These are phyloP conservation scores for Danielia oregonensis DNA, from an alignment of 805 yeast genomes.

Conservation along the genomic window DNA sequence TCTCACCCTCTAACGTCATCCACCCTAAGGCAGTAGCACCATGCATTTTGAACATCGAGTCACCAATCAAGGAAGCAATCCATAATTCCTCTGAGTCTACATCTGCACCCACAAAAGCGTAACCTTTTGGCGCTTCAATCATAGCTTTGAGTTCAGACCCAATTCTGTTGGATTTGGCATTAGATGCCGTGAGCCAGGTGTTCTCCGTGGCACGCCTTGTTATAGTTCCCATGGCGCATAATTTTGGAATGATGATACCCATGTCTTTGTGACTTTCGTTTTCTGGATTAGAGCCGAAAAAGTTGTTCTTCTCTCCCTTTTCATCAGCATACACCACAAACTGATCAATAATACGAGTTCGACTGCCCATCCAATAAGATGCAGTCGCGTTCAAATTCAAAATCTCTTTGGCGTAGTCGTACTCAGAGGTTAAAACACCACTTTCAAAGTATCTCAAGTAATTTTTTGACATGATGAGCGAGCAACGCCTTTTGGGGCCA, in stretches of 20 bases:
- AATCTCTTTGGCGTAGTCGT: constrained; percentile 71
- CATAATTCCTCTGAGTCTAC: constrained; percentile 97
- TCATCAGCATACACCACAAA: constrained; percentile 63
- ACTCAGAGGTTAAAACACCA: constrained; percentile 67
- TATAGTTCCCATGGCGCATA: constrained; percentile 93
- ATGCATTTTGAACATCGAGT: constrained; percentile 80
- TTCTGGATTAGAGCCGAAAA: constrained; percentile 24
- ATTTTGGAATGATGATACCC: constrained; percentile 80
- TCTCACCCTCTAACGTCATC: constrained; percentile 98
- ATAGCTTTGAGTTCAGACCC: constrained; percentile 93
- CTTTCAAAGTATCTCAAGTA: constrained; percentile 70
- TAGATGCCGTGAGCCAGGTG: constrained; percentile 97
- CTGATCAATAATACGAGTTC: constrained; percentile 81
- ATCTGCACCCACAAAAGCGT: constrained; percentile 94
- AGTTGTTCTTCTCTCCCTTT: constrained; percentile 17
- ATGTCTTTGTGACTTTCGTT: constrained; percentile 25
- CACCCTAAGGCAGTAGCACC: constrained; percentile 98
- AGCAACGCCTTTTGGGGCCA: constrained; percentile 71
- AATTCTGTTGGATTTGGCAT: constrained; percentile 77
- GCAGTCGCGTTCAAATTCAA: constrained; percentile 72
- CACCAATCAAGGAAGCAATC: constrained; percentile 96
- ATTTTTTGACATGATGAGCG: constrained; percentile 72
- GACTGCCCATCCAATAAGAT: constrained; percentile 89
- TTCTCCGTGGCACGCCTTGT: constrained; percentile 96
- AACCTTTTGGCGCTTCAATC: constrained; percentile 83